Evolutionary conservation across 2,329 filamentous ascomycete species (phyloP).

Genomic region (Botryotinia convoluta): DNA sequence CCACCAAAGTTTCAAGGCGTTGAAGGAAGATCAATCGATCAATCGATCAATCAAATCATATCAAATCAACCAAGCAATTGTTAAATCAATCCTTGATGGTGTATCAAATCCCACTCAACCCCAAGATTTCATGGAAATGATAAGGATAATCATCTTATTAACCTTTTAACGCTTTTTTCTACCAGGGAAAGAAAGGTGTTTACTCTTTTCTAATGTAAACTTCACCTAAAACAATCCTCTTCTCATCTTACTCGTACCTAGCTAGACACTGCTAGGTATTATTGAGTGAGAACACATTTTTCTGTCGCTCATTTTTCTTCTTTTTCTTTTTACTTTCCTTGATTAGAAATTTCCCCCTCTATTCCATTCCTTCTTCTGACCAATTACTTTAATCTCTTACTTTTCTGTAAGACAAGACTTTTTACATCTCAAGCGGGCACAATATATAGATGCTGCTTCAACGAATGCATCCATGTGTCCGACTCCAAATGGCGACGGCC

Average conservation of each 20-base stretch:
- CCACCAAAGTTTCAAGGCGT: too few species aligned
- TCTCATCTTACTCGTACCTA: neutral
- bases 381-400: neutral
- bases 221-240: neutral
- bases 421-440: neutral
- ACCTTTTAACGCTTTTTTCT: too few species aligned
- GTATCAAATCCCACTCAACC: neutral
- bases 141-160: neutral
- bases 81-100: neutral
- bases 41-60: neutral
- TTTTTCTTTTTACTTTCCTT: neutral
- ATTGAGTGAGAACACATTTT: neutral
- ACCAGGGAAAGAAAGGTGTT: neutral
- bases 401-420: neutral
- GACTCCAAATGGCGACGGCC: slow-evolving; percentile 36
- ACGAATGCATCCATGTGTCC: slow-evolving; percentile 40
- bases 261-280: neutral
- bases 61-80: neutral
- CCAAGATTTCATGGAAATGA: neutral
- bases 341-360: slow-evolving; percentile 24
- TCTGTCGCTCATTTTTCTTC: slow-evolving; percentile 1
- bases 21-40: too few species aligned
- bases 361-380: slow-evolving; percentile 23
- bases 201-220: neutral
- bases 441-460: slow-evolving; percentile 31